These are phyloP conservation scores for Cardiospermum halicacabum DNA, from an alignment of 345 rosid species.

Conservation along the genomic window DNA sequence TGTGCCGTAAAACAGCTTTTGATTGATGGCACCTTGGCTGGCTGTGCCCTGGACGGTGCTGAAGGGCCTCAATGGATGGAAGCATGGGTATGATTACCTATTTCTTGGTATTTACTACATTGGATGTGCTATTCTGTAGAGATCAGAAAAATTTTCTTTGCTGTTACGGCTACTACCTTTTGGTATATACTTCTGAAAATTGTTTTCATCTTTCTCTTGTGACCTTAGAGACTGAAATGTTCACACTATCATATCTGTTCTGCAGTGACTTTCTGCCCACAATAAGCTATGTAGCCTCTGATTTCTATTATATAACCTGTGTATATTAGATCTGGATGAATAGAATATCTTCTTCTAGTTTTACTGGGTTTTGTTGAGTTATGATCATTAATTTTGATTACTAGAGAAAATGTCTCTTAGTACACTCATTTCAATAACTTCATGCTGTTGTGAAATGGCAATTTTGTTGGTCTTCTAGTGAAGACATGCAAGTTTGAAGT, in stretches of 20 bases:
- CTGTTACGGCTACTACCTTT: not conserved
- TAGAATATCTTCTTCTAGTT: slow-evolving; percentile 7
- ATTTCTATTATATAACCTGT: not conserved
- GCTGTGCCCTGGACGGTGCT: slow-evolving; percentile 96
- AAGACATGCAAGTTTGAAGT: slow-evolving; percentile 1
- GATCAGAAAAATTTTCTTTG: not conserved
- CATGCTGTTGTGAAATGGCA: not conserved
- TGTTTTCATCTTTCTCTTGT: not conserved
- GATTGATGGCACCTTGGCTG: slow-evolving; percentile 93
- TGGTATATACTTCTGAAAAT: not conserved
- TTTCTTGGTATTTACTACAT: slow-evolving; percentile 13
- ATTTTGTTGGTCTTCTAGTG: slow-evolving; percentile 3
- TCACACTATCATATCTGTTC: not conserved
- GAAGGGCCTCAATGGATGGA: slow-evolving; percentile 99
- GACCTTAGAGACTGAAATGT: not conserved
- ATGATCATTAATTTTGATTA: not conserved
- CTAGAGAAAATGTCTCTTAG: not conserved
- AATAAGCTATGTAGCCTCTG: not conserved
- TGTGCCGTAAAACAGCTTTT: slow-evolving; percentile 89
- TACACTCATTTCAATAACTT: slow-evolving; percentile 1
- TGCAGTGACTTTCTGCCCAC: not conserved
- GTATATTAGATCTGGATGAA: not conserved
- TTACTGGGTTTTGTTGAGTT: slow-evolving; percentile 2
- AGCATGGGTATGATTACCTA: slow-evolving; percentile 82
- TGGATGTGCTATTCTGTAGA: slow-evolving; percentile 1